A percentile compares a stretch with the other conserved stretches of the same genome.
These are phyloP conservation scores for Sistotremastrum suecicum DNA, from an alignment of 768 basidiomycete species.

Conservation along the genomic window DNA sequence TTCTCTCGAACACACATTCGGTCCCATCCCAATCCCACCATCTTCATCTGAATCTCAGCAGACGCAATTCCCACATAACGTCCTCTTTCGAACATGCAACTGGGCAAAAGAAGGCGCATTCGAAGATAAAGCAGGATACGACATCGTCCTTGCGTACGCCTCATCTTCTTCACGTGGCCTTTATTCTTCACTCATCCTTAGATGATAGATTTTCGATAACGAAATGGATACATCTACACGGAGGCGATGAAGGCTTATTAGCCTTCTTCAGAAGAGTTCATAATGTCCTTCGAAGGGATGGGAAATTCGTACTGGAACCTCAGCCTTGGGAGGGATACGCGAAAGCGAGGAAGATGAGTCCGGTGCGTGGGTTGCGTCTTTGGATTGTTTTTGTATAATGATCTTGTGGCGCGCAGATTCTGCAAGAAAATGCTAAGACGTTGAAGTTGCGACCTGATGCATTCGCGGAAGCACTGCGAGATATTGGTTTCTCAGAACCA, in stretches of 20 bases:
- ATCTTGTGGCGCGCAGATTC: constrained; percentile 18
- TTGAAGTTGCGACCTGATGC: constrained; percentile 49
- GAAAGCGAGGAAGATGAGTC: constrained; percentile 58
- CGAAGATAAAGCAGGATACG: constrained; percentile 50
- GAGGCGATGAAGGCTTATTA: constrained; percentile 58
- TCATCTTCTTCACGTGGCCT: neutral
- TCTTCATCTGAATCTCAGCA: constrained; percentile 15
- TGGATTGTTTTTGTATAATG: neutral
- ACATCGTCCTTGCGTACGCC: constrained; percentile 68
- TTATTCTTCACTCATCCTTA: neutral
- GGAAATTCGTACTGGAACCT: constrained; percentile 65
- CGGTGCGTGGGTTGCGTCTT: constrained; percentile 20
- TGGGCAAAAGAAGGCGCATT: constrained; percentile 48
- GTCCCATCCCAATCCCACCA: constrained; percentile 55
- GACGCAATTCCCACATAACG: constrained; percentile 60
- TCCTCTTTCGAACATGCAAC: constrained; percentile 57
- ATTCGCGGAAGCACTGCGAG: constrained; percentile 38
- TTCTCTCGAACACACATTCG: constrained; percentile 64
- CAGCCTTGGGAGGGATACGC: constrained; percentile 78
- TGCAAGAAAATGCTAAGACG: constrained; percentile 45
- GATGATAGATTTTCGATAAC: constrained; percentile 59
- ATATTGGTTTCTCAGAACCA: constrained; percentile 47
- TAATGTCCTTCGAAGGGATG: constrained; percentile 41
- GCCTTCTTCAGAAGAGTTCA: constrained; percentile 54
- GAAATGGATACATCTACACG: constrained; percentile 86